phyloP scores from a whole-genome alignment of 176 grass and related monocot species.

The Metroxylon sagu region DNA sequence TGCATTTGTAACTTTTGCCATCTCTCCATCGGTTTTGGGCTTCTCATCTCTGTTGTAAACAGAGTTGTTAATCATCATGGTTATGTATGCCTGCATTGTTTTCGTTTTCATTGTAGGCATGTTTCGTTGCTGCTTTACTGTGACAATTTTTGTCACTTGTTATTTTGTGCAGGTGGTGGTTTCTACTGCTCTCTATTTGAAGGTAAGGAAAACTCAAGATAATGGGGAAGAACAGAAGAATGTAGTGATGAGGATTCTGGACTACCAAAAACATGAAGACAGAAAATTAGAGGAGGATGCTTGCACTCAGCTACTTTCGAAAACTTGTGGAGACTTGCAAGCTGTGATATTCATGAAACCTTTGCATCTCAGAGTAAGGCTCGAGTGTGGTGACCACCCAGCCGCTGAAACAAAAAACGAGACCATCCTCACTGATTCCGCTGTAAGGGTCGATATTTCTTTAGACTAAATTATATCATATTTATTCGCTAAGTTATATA shows the following conservation, averaged over 20 bases:
- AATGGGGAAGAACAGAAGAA: slow-evolving; percentile 20
- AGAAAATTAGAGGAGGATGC: slow-evolving; percentile 20
- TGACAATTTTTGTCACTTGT: too few relatives aligned
- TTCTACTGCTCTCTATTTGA: slow-evolving; percentile 56
- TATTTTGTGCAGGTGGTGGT: slow-evolving; percentile 46
- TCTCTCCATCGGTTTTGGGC: too few relatives aligned
- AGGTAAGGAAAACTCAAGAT: slow-evolving; percentile 10
- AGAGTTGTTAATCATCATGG: too few relatives aligned
- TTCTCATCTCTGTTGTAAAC: too few relatives aligned
- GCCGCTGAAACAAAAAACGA: slow-evolving; percentile 54
- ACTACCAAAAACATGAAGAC: background rate
- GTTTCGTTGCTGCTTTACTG: too few relatives aligned
- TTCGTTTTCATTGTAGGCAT: too few relatives aligned
- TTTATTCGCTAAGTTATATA: too few relatives aligned
- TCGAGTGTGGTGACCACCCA: slow-evolving; percentile 68
- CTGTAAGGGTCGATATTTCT: slow-evolving; percentile 34
- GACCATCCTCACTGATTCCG: slow-evolving; percentile 66
- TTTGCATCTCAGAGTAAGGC: slow-evolving; percentile 45
- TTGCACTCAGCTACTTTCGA: slow-evolving; percentile 29
- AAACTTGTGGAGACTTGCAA: slow-evolving; percentile 22
- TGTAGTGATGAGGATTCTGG: slow-evolving; percentile 30
- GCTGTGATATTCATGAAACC: slow-evolving; percentile 50
- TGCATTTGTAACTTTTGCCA: too few relatives aligned
- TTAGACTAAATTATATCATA: slow-evolving; percentile 20
- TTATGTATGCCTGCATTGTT: too few relatives aligned